Evolutionary conservation across 2,329 filamentous ascomycete species (phyloP).

Genomic region (Westerdykella ornata): DNA sequence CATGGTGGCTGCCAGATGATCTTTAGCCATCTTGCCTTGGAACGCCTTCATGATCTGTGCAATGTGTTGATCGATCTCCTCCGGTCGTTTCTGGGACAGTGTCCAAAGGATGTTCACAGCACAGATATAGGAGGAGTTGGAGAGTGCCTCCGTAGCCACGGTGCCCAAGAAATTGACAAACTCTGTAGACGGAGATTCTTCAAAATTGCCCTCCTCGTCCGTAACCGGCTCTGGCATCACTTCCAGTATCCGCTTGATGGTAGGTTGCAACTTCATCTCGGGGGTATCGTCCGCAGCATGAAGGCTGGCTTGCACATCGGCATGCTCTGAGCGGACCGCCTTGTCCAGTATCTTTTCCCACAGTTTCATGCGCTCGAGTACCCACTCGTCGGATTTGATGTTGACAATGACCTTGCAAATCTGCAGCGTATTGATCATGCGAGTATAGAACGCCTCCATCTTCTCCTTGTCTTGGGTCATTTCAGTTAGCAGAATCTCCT

Average conservation of each 20-base stretch:
- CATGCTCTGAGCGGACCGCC: constrained; percentile 76
- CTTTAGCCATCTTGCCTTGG: constrained; percentile 83
- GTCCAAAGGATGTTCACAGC: constrained; percentile 94
- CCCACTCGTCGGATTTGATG: constrained; percentile 84
- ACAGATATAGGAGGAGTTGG: constrained; percentile 71
- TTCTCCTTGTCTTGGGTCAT: constrained; percentile 44
- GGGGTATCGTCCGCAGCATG: constrained; percentile 68
- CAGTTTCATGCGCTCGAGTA: constrained; percentile 65
- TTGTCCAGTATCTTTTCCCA: constrained; percentile 89
- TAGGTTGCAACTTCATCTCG: constrained; percentile 57
- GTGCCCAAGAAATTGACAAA: constrained; percentile 77
- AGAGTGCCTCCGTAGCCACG: constrained; percentile 82
- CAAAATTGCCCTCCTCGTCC: constrained; percentile 76
- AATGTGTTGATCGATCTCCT: constrained; percentile 86
- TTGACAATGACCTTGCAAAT: constrained; percentile 85
- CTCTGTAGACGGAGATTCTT: constrained; percentile 70
- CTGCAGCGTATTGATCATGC: constrained; percentile 89
- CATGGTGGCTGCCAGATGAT: constrained; percentile 66
- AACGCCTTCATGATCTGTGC: constrained; percentile 85
- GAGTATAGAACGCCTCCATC: constrained; percentile 68
- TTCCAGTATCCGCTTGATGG: constrained; percentile 75
- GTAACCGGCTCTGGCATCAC: constrained; percentile 77
- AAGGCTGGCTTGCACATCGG: constrained; percentile 88
- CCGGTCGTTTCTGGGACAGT: constrained; percentile 73
- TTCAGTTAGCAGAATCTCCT: constrained; percentile 76